Base-by-base conservation (phyloP, 108 stramenopile species). In the Mayamaea pseudoterrestris region DNA sequence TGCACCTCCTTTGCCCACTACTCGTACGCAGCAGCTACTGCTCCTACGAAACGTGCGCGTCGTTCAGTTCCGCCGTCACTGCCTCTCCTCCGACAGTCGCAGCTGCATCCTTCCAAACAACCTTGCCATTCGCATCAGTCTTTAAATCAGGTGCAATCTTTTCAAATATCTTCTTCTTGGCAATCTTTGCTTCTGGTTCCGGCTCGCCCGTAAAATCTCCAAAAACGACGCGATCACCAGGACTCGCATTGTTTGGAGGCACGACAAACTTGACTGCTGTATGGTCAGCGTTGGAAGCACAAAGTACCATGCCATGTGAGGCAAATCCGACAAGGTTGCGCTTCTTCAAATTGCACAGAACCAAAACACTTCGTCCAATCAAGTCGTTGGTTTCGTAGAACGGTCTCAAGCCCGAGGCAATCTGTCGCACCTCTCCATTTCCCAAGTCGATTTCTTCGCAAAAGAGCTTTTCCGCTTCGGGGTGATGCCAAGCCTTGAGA, bases 401-500 rank as follows among this genome's bases (percentile, higher is more conserved):
- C 1, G 80, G 68, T 26, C 90, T 64, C 28, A 99, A 65, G 25
- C 98, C 98, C 27, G 86, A 90, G 5, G 95, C 95, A 68, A 99
- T 96, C 37, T 74, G 69, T 30, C 98, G 79, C 23, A 74, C 77
- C 29, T 53, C 56, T 0, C 78, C 83, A 56, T 94, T 90, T 21
- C 98, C 98, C 0, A 95, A 54, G 61, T 99, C 95, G 27, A 99
- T 77, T 58, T 97, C 80, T 70, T 94, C 93, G 66, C 98, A 99
- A 51, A 76, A 94, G 0, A 99, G 61, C 63, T 96, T 97, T 9
- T 97, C 96, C n/a, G 93, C 74, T 29, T 85, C 85, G 27, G 83
- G 80, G 61, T 99, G 98, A 44, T 75, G 70, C 96, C 96, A 97
- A 31, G 68, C 93, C 60, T 90, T 90, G 35, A 83, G 41, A 46